A percentile compares a stretch with the other conserved stretches of the same genome.
Conservation (phyloP, 805 yeast genomes). For the Yarrowia sp. region DNA sequence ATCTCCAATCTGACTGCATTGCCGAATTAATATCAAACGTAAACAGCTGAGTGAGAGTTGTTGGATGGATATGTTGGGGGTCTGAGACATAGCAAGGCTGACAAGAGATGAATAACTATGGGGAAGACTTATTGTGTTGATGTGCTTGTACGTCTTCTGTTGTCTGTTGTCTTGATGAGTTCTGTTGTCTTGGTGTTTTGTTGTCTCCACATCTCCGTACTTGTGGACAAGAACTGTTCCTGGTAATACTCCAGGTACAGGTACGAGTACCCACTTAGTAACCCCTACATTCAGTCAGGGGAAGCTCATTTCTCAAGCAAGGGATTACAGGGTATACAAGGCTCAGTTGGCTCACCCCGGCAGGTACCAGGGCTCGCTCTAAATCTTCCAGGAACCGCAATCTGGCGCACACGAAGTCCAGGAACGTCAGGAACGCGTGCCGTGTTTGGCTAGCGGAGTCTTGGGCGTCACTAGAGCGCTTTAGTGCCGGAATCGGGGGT, state of each 20-base stretch:
- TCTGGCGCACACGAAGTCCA: neutral
- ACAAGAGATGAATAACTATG: too few relatives aligned
- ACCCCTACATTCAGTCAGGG: neutral
- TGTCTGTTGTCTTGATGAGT: too few relatives aligned
- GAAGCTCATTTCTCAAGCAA: neutral
- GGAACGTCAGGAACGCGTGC: constrained; percentile 33
- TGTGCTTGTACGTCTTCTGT: too few relatives aligned
- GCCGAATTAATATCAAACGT: constrained; percentile 1
- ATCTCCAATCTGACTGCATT: neutral
- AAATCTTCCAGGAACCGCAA: neutral
- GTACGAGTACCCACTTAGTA: too few relatives aligned
- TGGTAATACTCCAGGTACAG: too few relatives aligned
- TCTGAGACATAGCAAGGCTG: neutral
- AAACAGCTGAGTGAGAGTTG: neutral
- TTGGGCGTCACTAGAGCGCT: neutral
- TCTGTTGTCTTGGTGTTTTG: too few relatives aligned
- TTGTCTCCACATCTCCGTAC: too few relatives aligned
- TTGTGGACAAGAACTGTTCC: too few relatives aligned
- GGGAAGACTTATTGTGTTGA: too few relatives aligned
- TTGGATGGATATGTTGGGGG: too few relatives aligned
- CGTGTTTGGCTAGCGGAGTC: constrained; percentile 16
- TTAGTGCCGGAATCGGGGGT: constrained; percentile 11
- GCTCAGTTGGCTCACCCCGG: neutral
- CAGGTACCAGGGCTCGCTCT: constrained; percentile 10
- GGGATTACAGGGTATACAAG: neutral